Percentiles rank a stretch among this genome's conserved stretches.
Evolutionary conservation across 2,329 filamentous ascomycete species (phyloP).

Genomic region (Moelleriella libera): DNA sequence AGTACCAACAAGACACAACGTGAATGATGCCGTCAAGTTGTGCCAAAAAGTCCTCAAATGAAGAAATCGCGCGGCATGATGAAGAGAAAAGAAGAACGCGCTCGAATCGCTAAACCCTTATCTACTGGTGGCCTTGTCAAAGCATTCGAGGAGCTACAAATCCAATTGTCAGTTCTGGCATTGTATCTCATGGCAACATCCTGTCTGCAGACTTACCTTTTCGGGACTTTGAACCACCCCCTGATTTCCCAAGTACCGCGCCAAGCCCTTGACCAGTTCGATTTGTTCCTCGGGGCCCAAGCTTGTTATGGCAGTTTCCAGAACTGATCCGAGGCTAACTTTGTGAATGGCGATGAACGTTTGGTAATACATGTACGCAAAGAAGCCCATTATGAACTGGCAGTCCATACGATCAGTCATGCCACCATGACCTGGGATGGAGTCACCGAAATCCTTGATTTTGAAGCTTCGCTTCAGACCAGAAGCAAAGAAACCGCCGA

Average conservation of each 20-base stretch:
- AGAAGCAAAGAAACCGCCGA: constrained; percentile 96
- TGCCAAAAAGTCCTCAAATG: neutral
- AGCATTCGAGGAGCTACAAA: constrained; percentile 8
- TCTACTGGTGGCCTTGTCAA: constrained; percentile 7
- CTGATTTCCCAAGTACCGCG: constrained; percentile 51
- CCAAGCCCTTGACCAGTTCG: constrained; percentile 56
- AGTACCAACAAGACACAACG: neutral
- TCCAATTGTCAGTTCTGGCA: neutral
- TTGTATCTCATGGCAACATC: neutral
- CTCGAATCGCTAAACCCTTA: neutral
- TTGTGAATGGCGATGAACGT: constrained; percentile 89
- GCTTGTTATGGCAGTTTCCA: constrained; percentile 87
- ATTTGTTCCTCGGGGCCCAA: constrained; percentile 78
- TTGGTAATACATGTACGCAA: constrained; percentile 96
- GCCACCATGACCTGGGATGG: constrained; percentile 91
- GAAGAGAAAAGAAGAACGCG: neutral
- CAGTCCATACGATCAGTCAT: constrained; percentile 99
- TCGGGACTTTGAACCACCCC: constrained; percentile 28
- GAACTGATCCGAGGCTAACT: constrained; percentile 69
- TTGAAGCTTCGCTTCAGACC: constrained; percentile 98
- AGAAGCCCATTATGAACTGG: constrained; percentile 99
- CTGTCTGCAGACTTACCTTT: constrained; percentile 9
- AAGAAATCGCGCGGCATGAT: neutral
- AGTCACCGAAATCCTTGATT: constrained; percentile 99
- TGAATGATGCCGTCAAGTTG: neutral